phyloP scores from a whole-genome alignment of 495 filamentous ascomycete genomes.

The Cercophora samala region DNA sequence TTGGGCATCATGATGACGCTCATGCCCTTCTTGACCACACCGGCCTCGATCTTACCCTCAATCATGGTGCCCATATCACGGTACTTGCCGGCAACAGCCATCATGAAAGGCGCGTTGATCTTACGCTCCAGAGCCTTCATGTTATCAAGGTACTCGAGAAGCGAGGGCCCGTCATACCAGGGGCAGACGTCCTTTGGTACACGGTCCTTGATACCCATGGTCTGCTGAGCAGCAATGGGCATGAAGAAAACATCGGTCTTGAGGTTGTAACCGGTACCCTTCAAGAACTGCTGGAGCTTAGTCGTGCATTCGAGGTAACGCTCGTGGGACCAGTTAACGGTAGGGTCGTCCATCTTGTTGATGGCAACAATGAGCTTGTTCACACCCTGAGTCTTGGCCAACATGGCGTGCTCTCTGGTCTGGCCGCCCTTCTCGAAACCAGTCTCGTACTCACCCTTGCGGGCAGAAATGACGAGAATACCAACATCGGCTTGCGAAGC shows the following conservation, averaged over 20 bases:
- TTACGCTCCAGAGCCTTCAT: slow-evolving; percentile 94
- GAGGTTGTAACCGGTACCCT: slow-evolving; percentile 84
- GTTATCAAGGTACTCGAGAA: slow-evolving; percentile 86
- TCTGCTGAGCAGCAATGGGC: slow-evolving; percentile 89
- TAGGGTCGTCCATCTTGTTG: slow-evolving; percentile 98
- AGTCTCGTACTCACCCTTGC: slow-evolving; percentile 98
- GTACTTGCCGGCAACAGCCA: slow-evolving; percentile 94
- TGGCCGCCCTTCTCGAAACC: slow-evolving; percentile 99
- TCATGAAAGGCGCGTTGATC: slow-evolving; percentile 98
- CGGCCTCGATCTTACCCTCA: slow-evolving; percentile 95
- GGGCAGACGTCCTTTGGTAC: slow-evolving; percentile 69
- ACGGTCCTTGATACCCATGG: slow-evolving; percentile 81
- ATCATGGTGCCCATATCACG: slow-evolving; percentile 96
- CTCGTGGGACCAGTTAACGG: slow-evolving; percentile 90
- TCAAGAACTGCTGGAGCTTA: slow-evolving; percentile 84
- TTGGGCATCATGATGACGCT: slow-evolving; percentile 93
- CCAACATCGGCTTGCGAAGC: slow-evolving; percentile 93
- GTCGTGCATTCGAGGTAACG: slow-evolving; percentile 88
- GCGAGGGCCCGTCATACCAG: slow-evolving; percentile 89
- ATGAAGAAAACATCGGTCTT: slow-evolving; percentile 92
- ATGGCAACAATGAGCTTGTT: slow-evolving; percentile 90
- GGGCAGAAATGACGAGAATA: slow-evolving; percentile 91
- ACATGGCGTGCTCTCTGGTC: slow-evolving; percentile 92
- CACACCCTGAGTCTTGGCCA: slow-evolving; percentile 97
- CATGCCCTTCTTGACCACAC: slow-evolving; percentile 79